Percentiles rank a stretch among this genome's conserved stretches.
Evolutionary conservation across 2,329 filamentous ascomycete genomes (phyloP).

Genomic region (Nemania sp.): DNA sequence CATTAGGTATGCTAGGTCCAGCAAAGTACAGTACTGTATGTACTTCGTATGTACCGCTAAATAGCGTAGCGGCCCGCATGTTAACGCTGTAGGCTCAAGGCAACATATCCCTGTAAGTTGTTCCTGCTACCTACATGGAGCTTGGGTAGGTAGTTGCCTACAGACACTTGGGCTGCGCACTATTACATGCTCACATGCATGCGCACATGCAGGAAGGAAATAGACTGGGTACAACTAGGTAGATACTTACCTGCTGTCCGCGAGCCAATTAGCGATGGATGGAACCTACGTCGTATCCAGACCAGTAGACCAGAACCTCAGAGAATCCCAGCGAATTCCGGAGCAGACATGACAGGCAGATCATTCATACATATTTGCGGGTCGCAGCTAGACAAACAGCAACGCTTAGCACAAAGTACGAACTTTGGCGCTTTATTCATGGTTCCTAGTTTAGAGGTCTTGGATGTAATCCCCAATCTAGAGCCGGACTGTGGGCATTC

Average conservation of each 20-base stretch:
- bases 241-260: not conserved
- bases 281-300: not conserved
- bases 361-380: too few species aligned
- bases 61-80: too few species aligned
- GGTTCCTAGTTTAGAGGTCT: too few species aligned
- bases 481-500: too few species aligned
- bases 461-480: too few species aligned
- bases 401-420: too few species aligned
- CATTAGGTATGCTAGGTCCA: not conserved
- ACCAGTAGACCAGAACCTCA: constrained; percentile 14
- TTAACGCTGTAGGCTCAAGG: too few species aligned
- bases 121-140: too few species aligned
- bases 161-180: not conserved
- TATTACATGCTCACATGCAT: not conserved
- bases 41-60: not conserved
- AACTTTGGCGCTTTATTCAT: too few species aligned
- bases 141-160: not conserved
- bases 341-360: too few species aligned
- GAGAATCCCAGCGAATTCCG: constrained; percentile 16
- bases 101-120: too few species aligned
- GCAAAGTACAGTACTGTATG: not conserved
- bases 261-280: not conserved
- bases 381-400: too few species aligned
- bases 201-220: not conserved
- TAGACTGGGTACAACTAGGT: not conserved